Conservation (phyloP, 2,329 filamentous ascomycete species). For the Colletotrichum nymphaeae region DNA sequence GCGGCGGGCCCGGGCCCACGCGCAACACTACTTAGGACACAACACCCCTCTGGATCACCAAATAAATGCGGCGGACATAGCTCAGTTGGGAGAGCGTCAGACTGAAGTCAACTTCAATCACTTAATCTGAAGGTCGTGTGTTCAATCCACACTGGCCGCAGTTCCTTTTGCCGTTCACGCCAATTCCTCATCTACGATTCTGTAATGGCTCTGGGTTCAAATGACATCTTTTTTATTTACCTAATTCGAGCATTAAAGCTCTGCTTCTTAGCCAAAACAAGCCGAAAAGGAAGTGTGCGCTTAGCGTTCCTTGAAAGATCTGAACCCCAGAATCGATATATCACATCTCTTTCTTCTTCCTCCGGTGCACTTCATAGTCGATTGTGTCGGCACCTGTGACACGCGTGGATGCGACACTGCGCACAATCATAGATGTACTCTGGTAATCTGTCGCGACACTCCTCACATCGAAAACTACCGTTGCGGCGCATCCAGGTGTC, state of each 20-base stretch:
- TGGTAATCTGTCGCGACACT: slow-evolving; percentile 53
- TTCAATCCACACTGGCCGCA: slow-evolving; percentile 33
- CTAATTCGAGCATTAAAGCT: too few species aligned
- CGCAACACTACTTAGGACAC: fast-evolving
- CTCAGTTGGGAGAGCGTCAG: slow-evolving; percentile 35
- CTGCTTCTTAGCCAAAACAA: too few species aligned
- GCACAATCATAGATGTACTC: slow-evolving; percentile 59
- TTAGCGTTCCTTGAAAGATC: too few species aligned
- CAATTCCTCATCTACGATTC: too few species aligned
- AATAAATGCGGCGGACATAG: slow-evolving; percentile 29
- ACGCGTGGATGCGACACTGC: slow-evolving; percentile 57
- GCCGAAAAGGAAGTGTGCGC: too few species aligned
- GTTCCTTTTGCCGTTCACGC: not conserved
- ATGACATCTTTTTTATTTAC: too few species aligned
- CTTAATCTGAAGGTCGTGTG: slow-evolving; percentile 34
- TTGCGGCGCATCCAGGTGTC: slow-evolving; percentile 46
- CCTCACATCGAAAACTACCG: slow-evolving; percentile 53
- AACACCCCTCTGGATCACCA: fast-evolving
- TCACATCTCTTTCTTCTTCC: too few species aligned
- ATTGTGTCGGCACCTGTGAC: slow-evolving; percentile 58
- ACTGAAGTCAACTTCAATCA: slow-evolving; percentile 33
- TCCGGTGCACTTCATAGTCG: slow-evolving; percentile 44
- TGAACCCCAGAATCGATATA: too few species aligned
- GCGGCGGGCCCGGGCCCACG: too few species aligned
- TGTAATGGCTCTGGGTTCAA: too few species aligned